Conservation (phyloP, 2,329 filamentous ascomycete genomes). For the Arthrinium phaeospermum region DNA sequence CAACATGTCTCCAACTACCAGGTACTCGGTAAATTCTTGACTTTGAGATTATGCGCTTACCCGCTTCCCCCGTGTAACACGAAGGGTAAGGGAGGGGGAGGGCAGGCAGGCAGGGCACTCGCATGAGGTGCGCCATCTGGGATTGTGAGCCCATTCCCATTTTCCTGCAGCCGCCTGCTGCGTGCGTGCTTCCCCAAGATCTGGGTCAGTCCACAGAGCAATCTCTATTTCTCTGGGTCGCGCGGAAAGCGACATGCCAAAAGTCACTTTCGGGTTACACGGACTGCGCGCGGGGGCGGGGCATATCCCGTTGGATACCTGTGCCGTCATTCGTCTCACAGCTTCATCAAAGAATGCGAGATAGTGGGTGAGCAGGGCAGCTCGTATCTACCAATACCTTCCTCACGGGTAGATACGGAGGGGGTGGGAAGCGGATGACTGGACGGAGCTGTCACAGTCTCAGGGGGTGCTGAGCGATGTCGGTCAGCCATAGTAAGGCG, state of each 20-base stretch:
- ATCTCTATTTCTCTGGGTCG: background rate
- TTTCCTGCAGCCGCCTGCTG: background rate
- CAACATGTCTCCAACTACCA: background rate
- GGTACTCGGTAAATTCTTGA: slow-evolving; percentile 5
- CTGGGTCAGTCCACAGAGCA: background rate
- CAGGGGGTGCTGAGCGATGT: background rate
- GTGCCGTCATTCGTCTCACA: background rate
- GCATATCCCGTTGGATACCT: background rate
- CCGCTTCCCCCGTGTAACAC: background rate
- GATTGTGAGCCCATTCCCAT: background rate
- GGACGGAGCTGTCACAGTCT: background rate
- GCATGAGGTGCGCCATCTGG: background rate
- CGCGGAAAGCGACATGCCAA: background rate
- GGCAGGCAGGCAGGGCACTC: background rate
- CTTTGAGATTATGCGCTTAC: background rate
- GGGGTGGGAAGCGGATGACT: background rate
- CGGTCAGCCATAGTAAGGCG: background rate
- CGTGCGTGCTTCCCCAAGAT: background rate
- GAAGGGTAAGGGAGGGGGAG: background rate
- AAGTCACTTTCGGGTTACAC: background rate
- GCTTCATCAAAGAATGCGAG: background rate
- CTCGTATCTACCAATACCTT: background rate
- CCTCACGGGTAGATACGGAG: background rate
- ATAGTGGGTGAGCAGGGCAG: background rate
- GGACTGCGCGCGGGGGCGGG: background rate